Evolutionary conservation across 805 yeast species (phyloP), one percentile per base, ranked within the genome.

Genomic region (Spathaspora passalidarum): DNA sequence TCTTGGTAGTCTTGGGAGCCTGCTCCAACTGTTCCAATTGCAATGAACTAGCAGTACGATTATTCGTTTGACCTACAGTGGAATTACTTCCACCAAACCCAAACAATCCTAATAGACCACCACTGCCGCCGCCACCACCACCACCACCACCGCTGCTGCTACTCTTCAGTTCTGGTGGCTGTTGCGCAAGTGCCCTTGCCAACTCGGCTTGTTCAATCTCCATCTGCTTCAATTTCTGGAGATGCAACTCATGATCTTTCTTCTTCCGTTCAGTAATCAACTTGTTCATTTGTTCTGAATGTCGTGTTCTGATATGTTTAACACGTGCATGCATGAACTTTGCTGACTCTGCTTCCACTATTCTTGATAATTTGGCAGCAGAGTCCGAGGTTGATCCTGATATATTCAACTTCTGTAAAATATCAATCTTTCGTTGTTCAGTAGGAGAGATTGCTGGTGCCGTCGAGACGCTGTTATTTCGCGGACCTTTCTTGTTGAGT

Each of bases 201-300:
- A 65, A 68, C 47, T 69, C 68, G 46, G 66, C 72, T 50, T 72
- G 76, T 54, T 68, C 69, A 38, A 53, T 49, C 46, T 59, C 61
- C 21, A 71, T 51, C 44, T 69, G 63, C 39, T 59, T 62, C 25
- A 71, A 52, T 44, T 69, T 64, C 39, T 56, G 57, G 14, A 72
- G 56, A 42, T 65, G 66, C 37, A 56, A 39, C 45, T 71, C 75
- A 49, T 70, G 75, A 49, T 72, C 77, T 40, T 57, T 58, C 25
- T 65, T 57, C 47, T 65, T 67, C 38, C 77, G 57, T 43, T 69
- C 75, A 44, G 62, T 65, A 42, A 72, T 64, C 49, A 63, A 62
- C 39, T 63, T 54, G 18, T 61, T 51, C 43, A 71, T 69, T 50
- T 66, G 66, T 48, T 68, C 62, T 44, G 61, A 59, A 47, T 71